These are phyloP conservation scores for Alternaria triticina DNA, from an alignment of 2,329 filamentous ascomycete species.

Conservation along the genomic window DNA sequence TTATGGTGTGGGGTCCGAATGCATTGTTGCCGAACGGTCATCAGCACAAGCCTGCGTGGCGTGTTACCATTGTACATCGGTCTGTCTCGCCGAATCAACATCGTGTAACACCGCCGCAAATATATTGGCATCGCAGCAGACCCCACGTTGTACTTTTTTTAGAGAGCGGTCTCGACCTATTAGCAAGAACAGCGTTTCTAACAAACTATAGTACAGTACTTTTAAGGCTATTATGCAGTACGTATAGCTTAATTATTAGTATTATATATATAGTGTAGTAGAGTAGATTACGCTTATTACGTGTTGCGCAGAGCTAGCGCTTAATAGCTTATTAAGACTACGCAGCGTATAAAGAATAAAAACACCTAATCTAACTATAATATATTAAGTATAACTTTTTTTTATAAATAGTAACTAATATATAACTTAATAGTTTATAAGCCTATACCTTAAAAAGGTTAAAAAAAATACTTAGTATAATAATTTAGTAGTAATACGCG, in stretches of 20 bases:
- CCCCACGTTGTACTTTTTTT: background rate
- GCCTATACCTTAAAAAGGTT: too few species aligned
- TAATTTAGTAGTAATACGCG: too few species aligned
- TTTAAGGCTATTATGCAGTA: too few species aligned
- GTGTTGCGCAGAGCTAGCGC: background rate
- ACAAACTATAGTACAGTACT: too few species aligned
- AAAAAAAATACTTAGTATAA: too few species aligned
- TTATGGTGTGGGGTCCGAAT: background rate
- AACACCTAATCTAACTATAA: background rate
- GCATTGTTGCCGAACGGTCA: background rate
- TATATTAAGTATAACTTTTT: background rate
- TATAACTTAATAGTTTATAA: too few species aligned
- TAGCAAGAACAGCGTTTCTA: too few species aligned
- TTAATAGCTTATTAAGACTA: background rate
- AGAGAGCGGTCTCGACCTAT: background rate
- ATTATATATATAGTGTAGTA: background rate
- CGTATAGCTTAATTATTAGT: too few species aligned
- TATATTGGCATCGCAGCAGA: background rate
- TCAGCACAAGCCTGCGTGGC: background rate
- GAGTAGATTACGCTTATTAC: background rate
- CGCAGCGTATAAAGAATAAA: fast-evolving
- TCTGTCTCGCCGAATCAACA: background rate
- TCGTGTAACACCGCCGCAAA: background rate
- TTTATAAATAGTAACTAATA: background rate
- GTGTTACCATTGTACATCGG: background rate